Percentiles rank a stretch among this genome's conserved stretches.
phyloP scores from a whole-genome alignment of 805 yeast species.

The Saitoella complicata region DNA sequence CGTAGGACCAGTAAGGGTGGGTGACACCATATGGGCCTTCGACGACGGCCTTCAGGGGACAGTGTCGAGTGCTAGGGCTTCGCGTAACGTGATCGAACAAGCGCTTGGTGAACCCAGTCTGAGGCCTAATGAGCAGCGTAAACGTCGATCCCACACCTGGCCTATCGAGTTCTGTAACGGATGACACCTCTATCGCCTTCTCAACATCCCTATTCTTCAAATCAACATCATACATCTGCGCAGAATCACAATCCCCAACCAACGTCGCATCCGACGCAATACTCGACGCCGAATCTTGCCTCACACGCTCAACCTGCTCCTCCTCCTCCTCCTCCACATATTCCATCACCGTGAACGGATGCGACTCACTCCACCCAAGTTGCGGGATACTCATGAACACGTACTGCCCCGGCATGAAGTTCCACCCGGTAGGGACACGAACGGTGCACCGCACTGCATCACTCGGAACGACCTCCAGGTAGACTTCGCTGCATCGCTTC shows the following conservation, averaged over 20 bases:
- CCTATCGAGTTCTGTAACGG: background rate
- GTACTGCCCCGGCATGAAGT: conserved; percentile 9
- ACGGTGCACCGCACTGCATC: no score
- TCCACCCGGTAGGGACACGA: background rate
- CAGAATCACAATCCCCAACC: no score
- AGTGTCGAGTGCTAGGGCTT: background rate
- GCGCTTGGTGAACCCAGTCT: conserved; percentile 2
- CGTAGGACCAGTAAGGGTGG: conserved; percentile 31
- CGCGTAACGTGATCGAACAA: background rate
- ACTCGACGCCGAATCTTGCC: no score
- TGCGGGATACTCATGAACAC: conserved; percentile 8
- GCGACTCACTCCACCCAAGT: conserved; percentile 8
- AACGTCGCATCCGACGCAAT: no score
- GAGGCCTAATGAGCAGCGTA: background rate
- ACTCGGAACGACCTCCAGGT: no score
- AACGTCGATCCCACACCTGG: background rate
- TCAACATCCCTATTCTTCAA: no score
- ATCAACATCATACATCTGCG: no score
- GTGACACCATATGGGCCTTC: conserved; percentile 49
- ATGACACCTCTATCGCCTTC: no score
- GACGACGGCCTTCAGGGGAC: conserved; percentile 26
- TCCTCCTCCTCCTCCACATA: no score
- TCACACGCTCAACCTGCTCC: no score
- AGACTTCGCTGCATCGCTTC: no score
- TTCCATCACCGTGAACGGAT: conserved; percentile 10